Evolutionary conservation across 495 filamentous ascomycete species (phyloP).

Genomic region (Daldinia caldariorum): DNA sequence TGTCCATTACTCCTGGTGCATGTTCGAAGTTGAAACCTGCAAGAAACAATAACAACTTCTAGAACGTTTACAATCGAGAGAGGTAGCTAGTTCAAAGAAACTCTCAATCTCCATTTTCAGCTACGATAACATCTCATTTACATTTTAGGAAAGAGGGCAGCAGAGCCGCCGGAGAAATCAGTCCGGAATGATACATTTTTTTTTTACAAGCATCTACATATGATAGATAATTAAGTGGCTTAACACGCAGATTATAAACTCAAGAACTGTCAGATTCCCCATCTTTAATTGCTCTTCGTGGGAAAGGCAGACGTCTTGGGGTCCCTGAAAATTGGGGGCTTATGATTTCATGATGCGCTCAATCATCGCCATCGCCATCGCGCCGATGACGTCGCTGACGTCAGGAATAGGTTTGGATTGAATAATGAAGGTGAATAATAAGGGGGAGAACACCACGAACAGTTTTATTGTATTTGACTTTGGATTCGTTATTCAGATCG

Average conservation of each 20-base stretch:
- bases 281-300: constrained; percentile 9
- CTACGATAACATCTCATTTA: constrained; percentile 17
- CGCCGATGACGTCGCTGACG: constrained; percentile 31
- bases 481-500: background rate
- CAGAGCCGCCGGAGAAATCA: constrained; percentile 33
- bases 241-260: constrained; percentile 12
- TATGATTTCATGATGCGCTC: constrained; percentile 48
- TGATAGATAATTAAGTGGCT: background rate
- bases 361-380: constrained; percentile 17
- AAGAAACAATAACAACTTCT: constrained; percentile 6
- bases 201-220: background rate
- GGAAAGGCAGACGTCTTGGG: background rate
- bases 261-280: constrained; percentile 1
- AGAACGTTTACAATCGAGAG: constrained; percentile 2
- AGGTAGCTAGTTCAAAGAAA: background rate
- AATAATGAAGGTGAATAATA: no score
- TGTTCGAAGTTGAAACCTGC: background rate
- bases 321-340: constrained; percentile 33
- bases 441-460: background rate
- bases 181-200: constrained; percentile 27
- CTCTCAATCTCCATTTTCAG: background rate
- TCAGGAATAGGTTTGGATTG: constrained; percentile 20
- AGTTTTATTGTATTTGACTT: background rate
- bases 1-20: background rate
- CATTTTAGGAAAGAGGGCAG: constrained; percentile 23